Percentiles rank a stretch among this genome's conserved stretches.
Evolutionary conservation across 441 rosid genomes (phyloP).

Genomic region (Dalechampia spathulata): DNA sequence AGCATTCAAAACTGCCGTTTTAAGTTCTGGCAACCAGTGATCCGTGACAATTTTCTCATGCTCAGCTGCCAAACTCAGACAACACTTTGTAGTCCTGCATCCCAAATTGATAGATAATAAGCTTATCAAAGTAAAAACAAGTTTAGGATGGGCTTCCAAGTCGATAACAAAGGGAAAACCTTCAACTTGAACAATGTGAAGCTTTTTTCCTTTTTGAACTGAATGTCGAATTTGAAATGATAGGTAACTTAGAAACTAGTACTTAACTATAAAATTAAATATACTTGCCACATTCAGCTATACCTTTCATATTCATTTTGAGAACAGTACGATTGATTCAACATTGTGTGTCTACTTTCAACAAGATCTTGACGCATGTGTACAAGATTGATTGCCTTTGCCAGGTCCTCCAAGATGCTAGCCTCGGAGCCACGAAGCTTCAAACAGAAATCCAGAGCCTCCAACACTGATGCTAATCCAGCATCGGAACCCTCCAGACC

Average conservation of each 20-base stretch:
- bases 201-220: too few relatives aligned
- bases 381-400: constrained; percentile 80
- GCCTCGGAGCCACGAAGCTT: constrained; percentile 95
- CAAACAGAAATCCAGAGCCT: constrained; percentile 86
- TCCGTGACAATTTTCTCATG: constrained; percentile 72
- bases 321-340: constrained; percentile 72
- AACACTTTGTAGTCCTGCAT: constrained; percentile 76
- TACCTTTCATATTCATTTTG: constrained; percentile 93
- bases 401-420: constrained; percentile 80
- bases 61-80: constrained; percentile 72
- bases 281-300: too few relatives aligned
- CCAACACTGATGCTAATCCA: constrained; percentile 77
- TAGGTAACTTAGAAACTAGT: too few relatives aligned
- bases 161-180: neutral
- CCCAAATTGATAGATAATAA: constrained; percentile 4
- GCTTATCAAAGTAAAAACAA: constrained; percentile 6
- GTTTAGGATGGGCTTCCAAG: neutral
- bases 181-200: neutral
- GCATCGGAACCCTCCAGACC: constrained; percentile 93
- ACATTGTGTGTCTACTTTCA: constrained; percentile 72
- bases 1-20: constrained; percentile 53
- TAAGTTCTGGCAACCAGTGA: constrained; percentile 90
- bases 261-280: too few relatives aligned
- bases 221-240: too few relatives aligned
- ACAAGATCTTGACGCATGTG: constrained; percentile 75